Conservation (phyloP, 2,329 filamentous ascomycete species). For the Fusarium ambrosium region DNA sequence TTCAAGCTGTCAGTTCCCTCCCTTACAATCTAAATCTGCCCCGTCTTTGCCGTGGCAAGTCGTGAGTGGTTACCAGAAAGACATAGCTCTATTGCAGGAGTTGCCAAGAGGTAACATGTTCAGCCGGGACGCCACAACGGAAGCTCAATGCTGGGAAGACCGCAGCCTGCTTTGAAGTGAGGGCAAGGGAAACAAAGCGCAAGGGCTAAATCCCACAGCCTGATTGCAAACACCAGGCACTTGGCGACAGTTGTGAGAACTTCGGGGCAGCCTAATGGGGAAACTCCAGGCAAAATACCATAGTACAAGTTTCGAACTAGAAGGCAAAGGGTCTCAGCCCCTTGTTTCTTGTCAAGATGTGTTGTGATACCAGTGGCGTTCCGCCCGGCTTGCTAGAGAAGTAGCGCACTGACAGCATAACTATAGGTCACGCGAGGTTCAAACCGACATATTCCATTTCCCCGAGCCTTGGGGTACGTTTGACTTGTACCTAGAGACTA, state of each 20-base stretch:
- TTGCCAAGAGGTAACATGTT: not conserved
- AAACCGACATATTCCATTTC: not conserved
- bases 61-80: not conserved
- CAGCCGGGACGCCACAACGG: not conserved
- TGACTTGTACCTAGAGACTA: not conserved
- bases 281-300: not conserved
- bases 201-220: not conserved
- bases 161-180: not conserved
- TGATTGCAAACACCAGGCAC: not conserved
- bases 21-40: not conserved
- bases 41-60: not conserved
- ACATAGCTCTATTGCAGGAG: not conserved
- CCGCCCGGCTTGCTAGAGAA: not conserved
- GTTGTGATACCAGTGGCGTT: not conserved
- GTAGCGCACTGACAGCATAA: not conserved
- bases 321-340: not conserved
- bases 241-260: not conserved
- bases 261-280: not conserved
- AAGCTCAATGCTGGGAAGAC: not conserved
- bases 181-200: too few species aligned
- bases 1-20: not conserved
- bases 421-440: not conserved
- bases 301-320: not conserved
- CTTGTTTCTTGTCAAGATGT: not conserved
- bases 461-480: not conserved